These are phyloP conservation scores for Ziziphus jujuba DNA, from an alignment of 306 rosid genomes.

Conservation along the genomic window DNA sequence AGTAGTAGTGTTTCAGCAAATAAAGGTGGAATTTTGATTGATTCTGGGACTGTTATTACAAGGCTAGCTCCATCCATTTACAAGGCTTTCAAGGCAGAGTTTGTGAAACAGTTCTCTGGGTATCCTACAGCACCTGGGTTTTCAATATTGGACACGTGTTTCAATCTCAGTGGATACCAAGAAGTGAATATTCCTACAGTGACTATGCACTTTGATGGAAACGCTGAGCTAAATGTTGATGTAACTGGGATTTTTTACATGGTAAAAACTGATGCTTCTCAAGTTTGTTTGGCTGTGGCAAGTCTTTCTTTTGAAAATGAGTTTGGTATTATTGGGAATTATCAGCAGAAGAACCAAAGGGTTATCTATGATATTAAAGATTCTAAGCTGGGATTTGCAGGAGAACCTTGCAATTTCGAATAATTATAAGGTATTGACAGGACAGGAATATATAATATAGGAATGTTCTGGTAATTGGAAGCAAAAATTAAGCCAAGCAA, in stretches of 20 bases:
- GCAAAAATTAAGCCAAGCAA: constrained; percentile 24
- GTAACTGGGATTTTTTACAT: constrained; percentile 51
- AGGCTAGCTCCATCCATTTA: constrained; percentile 69
- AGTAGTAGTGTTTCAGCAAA: constrained; percentile 14
- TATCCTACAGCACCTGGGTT: constrained; percentile 54
- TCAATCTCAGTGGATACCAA: constrained; percentile 54
- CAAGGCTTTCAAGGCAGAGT: constrained; percentile 62
- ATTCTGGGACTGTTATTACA: constrained; percentile 84
- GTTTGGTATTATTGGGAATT: constrained; percentile 66
- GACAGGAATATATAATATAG: neutral
- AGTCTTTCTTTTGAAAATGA: constrained; percentile 57
- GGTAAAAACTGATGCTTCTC: constrained; percentile 64
- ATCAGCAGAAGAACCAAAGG: constrained; percentile 90
- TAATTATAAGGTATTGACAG: constrained; percentile 15
- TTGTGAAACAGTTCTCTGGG: constrained; percentile 65
- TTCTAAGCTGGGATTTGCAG: constrained; percentile 77
- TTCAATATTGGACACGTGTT: constrained; percentile 78
- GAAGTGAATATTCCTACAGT: constrained; percentile 58
- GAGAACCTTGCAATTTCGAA: constrained; percentile 63
- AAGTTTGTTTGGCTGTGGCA: constrained; percentile 76
- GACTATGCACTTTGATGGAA: constrained; percentile 56
- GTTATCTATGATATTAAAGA: constrained; percentile 66
- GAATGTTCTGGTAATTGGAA: constrained; percentile 10
- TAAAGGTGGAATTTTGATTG: constrained; percentile 49
- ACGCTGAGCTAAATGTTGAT: constrained; percentile 64